Conservation (phyloP, 805 yeast species). For the Priceomyces medius region DNA sequence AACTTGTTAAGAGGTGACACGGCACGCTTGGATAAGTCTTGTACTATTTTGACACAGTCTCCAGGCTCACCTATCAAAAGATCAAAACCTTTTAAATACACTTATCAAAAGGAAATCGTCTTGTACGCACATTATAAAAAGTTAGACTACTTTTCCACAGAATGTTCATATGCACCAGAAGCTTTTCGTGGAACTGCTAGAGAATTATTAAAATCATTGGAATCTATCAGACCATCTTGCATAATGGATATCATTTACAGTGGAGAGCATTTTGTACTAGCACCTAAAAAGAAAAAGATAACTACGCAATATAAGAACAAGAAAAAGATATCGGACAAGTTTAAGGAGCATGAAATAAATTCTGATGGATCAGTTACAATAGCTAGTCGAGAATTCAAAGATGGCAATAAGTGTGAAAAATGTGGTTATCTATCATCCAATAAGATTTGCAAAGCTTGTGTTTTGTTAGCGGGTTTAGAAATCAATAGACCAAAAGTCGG, state of each 20-base stretch:
- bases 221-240: constrained; percentile 86
- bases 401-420: constrained; percentile 75
- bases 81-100: constrained; percentile 92
- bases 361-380: constrained; percentile 63
- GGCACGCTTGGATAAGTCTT: constrained; percentile 85
- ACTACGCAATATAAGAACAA: constrained; percentile 35
- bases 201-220: constrained; percentile 84
- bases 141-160: constrained; percentile 93
- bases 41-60: constrained; percentile 79
- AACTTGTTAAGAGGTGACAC: constrained; percentile 94
- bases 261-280: constrained; percentile 80
- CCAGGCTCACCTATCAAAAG: constrained; percentile 87
- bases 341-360: constrained; percentile 50
- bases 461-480: constrained; percentile 80
- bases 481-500: constrained; percentile 64
- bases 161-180: constrained; percentile 97
- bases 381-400: constrained; percentile 38
- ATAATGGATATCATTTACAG: constrained; percentile 92
- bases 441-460: constrained; percentile 88
- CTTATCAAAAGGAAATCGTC: constrained; percentile 96
- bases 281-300: constrained; percentile 50
- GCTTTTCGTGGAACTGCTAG: constrained; percentile 98
- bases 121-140: constrained; percentile 95
- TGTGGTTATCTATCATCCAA: constrained; percentile 94
- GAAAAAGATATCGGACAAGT: constrained; percentile 16